These are phyloP conservation scores for Mycena crocata DNA, from an alignment of 768 basidiomycete genomes.

Conservation along the genomic window DNA sequence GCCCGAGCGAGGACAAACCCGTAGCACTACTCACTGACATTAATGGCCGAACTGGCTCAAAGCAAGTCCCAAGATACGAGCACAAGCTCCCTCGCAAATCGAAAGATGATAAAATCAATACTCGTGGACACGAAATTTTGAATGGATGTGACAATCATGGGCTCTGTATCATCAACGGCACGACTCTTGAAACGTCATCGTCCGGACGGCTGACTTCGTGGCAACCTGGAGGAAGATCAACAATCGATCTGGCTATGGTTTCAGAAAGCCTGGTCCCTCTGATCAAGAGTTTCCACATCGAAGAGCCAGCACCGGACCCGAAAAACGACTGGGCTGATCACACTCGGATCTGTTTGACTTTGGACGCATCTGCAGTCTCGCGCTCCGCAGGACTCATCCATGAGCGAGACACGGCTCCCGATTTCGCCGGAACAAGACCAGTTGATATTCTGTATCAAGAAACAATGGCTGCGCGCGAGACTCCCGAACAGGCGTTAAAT, in stretches of 20 bases:
- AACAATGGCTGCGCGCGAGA: not conserved
- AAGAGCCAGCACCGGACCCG: not conserved
- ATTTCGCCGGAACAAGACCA: not conserved
- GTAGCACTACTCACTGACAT: not conserved
- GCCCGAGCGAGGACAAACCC: not conserved
- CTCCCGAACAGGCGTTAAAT: not conserved
- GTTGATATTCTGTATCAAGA: not conserved
- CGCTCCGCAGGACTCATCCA: not conserved
- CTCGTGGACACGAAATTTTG: not conserved
- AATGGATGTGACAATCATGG: not conserved
- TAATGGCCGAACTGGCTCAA: not conserved
- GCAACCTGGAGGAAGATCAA: not conserved
- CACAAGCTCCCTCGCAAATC: not conserved
- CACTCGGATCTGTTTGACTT: not conserved
- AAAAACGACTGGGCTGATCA: conserved; percentile 17
- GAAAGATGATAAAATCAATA: not conserved
- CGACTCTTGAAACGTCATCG: not conserved
- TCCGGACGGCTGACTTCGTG: conserved; percentile 3
- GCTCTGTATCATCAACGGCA: conserved; percentile 14
- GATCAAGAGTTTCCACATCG: conserved; percentile 1
- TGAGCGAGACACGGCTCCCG: not conserved
- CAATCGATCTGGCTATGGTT: not conserved
- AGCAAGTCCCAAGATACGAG: not conserved
- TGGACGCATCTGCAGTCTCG: not conserved
- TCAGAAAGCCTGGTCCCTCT: not conserved